A percentile compares a stretch with the other conserved stretches of the same genome.
phyloP scores from a whole-genome alignment of 2,329 filamentous ascomycete species.

The Penicillium sclerotiorum region DNA sequence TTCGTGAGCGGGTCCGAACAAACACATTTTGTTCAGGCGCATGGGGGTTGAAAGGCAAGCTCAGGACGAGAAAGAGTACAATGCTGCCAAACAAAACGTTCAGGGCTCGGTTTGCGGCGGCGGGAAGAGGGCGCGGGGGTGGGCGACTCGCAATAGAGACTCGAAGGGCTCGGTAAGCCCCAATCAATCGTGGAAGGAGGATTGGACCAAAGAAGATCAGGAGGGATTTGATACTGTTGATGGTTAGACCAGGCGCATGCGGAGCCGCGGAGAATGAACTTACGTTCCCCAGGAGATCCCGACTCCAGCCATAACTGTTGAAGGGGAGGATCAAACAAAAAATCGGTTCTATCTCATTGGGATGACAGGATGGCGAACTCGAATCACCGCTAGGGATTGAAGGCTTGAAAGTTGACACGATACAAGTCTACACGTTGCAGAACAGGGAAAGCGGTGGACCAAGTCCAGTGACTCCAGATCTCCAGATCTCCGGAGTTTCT shows the following conservation, averaged over 20 bases:
- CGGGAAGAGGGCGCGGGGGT: slow-evolving; percentile 40
- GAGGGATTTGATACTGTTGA: slow-evolving; percentile 44
- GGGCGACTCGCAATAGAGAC: slow-evolving; percentile 39
- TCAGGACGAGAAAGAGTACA: slow-evolving; percentile 59
- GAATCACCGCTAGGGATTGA: neutral
- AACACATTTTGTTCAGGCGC: slow-evolving; percentile 69
- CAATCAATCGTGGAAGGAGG: slow-evolving; percentile 42
- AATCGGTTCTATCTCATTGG: neutral
- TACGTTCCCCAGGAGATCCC: slow-evolving; percentile 38
- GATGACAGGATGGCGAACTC: neutral
- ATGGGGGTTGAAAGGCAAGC: slow-evolving; percentile 68
- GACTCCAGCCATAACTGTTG: slow-evolving; percentile 29
- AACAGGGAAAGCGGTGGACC: no score
- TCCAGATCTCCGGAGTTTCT: neutral
- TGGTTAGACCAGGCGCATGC: slow-evolving; percentile 6
- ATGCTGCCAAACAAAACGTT: slow-evolving; percentile 58
- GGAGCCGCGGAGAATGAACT: slow-evolving; percentile 11
- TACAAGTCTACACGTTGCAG: no score
- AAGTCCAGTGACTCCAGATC: no score
- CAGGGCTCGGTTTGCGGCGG: slow-evolving; percentile 40
- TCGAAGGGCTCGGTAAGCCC: slow-evolving; percentile 39
- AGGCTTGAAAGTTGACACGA: neutral
- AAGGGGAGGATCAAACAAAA: neutral
- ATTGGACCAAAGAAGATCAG: slow-evolving; percentile 48
- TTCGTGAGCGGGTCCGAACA: slow-evolving; percentile 71